Percentiles rank a stretch among this genome's conserved stretches.
Evolutionary conservation across 1,284 basidiomycete genomes (phyloP).

Genomic region (Lentinula novae-zelandiae): DNA sequence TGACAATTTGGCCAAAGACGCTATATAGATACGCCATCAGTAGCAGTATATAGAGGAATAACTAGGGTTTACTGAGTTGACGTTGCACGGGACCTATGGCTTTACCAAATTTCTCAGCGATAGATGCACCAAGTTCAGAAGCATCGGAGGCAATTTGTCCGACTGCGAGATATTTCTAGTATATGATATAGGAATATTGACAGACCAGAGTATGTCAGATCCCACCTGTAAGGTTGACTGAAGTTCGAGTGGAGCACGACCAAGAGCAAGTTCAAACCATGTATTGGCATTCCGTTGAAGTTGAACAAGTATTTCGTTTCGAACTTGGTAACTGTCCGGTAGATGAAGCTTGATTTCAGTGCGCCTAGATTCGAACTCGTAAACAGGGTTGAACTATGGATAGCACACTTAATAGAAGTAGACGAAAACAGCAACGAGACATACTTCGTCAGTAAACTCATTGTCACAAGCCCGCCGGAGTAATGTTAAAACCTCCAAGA

Average conservation of each 20-base stretch:
- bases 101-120: slow-evolving; percentile 84
- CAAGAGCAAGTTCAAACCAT: slow-evolving; percentile 86
- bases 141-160: slow-evolving; percentile 70
- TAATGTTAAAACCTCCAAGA: slow-evolving; percentile 90
- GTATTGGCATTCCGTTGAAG: slow-evolving; percentile 70
- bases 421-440: slow-evolving; percentile 14
- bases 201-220: slow-evolving; percentile 17
- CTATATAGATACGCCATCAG: slow-evolving; percentile 28
- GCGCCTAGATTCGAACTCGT: slow-evolving; percentile 80
- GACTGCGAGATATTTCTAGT: slow-evolving; percentile 78
- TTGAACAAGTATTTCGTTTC: slow-evolving; percentile 81
- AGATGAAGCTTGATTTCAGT: slow-evolving; percentile 76
- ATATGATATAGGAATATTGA: not conserved
- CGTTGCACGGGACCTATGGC: slow-evolving; percentile 76
- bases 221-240: slow-evolving; percentile 86
- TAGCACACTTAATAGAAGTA: not conserved
- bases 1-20: slow-evolving; percentile 56
- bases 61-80: slow-evolving; percentile 55
- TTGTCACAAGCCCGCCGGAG: slow-evolving; percentile 87
- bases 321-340: slow-evolving; percentile 83
- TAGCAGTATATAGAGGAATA: not conserved
- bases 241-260: slow-evolving; percentile 87
- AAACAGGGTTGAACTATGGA: slow-evolving; percentile 80
- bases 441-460: slow-evolving; percentile 88
- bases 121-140: slow-evolving; percentile 85